A percentile compares a stretch with the other conserved stretches of the same genome.
Evolutionary conservation across 352 stramenopile species (phyloP).

Genomic region (Globisporangium apiculatum): DNA sequence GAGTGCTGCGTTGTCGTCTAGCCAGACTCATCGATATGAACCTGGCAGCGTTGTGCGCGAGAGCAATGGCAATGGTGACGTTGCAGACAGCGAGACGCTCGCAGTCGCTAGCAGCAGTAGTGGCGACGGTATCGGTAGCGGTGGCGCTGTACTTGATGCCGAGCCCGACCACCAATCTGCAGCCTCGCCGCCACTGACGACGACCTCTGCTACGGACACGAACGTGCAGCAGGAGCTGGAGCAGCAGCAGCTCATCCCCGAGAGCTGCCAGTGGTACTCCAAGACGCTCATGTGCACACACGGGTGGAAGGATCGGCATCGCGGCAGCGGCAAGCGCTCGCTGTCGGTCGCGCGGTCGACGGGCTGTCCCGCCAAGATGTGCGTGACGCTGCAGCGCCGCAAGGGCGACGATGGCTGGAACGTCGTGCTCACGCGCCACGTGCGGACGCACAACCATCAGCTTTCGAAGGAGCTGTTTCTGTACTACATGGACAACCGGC

Average conservation of each 20-base stretch:
- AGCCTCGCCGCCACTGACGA: background rate
- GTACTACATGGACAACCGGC: constrained; percentile 72
- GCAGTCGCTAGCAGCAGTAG: background rate
- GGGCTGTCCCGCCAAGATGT: constrained; percentile 72
- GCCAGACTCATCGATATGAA: too few species aligned
- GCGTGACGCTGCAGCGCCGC: constrained; percentile 57
- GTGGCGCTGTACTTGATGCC: background rate
- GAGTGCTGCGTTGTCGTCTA: background rate
- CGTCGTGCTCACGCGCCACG: constrained; percentile 69
- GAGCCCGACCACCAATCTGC: too few species aligned
- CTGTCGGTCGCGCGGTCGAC: constrained; percentile 56
- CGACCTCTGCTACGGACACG: background rate
- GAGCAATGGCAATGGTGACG: too few species aligned
- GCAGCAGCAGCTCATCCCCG: constrained; percentile 37
- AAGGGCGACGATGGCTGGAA: constrained; percentile 39
- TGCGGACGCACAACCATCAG: constrained; percentile 65
- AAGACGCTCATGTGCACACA: constrained; percentile 81
- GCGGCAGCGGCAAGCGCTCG: constrained; percentile 57
- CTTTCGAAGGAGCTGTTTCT: constrained; percentile 66
- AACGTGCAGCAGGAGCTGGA: background rate
- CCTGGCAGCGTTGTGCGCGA: too few species aligned
- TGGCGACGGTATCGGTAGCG: background rate
- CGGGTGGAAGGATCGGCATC: constrained; percentile 66
- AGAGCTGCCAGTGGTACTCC: constrained; percentile 68
- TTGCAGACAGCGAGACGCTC: background rate